Evolutionary conservation across 2,329 filamentous ascomycete species (phyloP), one percentile per base, ranked within the genome.

Genomic region (Phoma sp.): DNA sequence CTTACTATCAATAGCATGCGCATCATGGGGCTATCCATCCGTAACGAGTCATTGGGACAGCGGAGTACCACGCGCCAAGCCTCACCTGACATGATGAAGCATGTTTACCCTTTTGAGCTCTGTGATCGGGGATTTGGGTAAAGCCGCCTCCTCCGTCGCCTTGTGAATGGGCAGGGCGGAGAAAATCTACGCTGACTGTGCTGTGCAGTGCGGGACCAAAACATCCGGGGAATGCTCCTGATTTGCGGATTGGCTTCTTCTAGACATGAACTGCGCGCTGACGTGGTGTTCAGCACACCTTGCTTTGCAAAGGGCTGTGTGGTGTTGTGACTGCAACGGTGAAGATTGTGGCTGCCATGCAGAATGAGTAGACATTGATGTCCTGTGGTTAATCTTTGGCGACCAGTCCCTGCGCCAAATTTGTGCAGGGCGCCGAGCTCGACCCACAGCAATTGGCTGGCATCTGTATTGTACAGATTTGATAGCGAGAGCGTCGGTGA

Each of bases 111-210:
- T 29, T 9, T 29, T 9, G 9, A 7, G 9, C 9, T 9, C 27
- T 29, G 9, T 9, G 27, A 29, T 22, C 25, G 14, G 30, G 41
- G 22, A 18, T 39, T 25, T 29, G 32, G 25, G 39, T 27, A 41
- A 37, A 14, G n/a, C 41, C 27, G 42, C 41, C 39, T 22, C 27
- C 32, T 47, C 32, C 33, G 39, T 29, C 6, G 27, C 6, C 27
- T 29, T 6, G 27, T 29, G 4, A 35, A 18, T 33, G 22, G 33
- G 18, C 46, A 45, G 11, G 22, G 35, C 40, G 18, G 3, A 14
- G 22, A 18, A 45, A 29, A 40, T 54, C 45, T 49, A 37, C 36
- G 35, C 52, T 54, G 35, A 49, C 45, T 54, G 52, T 54, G 36
- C 40, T 41, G 45, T 45, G 36, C 46, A 24, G 30, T 49, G 52